phyloP scores from a whole-genome alignment of 192 early-diverging fungal genomes.

The Coemansia sp. region DNA sequence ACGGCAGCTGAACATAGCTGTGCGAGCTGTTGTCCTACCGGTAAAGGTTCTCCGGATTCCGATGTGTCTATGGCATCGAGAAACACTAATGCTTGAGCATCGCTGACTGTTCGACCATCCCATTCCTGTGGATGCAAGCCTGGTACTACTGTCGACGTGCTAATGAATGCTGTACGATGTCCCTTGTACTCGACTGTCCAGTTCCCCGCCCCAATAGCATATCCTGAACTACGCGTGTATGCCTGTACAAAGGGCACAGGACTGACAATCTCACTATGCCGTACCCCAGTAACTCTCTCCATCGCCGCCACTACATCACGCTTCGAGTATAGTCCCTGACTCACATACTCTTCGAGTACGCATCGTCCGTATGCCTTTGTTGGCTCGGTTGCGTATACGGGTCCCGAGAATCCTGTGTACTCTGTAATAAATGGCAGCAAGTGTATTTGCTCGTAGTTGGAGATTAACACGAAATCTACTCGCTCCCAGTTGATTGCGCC shows the following conservation, averaged over 20 bases:
- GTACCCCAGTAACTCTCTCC: slow-evolving; percentile 48
- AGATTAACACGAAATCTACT: slow-evolving; percentile 74
- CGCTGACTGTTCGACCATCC: slow-evolving; percentile 33
- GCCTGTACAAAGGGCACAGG: slow-evolving; percentile 52
- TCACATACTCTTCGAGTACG: slow-evolving; percentile 35
- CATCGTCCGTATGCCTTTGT: slow-evolving; percentile 68
- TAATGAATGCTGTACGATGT: slow-evolving; percentile 47
- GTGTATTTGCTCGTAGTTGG: slow-evolving; percentile 70
- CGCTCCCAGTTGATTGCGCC: slow-evolving; percentile 59
- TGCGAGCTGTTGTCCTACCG: slow-evolving; percentile 24
- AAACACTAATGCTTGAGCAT: slow-evolving; percentile 44
- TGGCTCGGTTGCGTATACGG: slow-evolving; percentile 77
- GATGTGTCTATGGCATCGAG: slow-evolving; percentile 32
- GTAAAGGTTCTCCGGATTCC: slow-evolving; percentile 11
- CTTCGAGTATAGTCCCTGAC: slow-evolving; percentile 27
- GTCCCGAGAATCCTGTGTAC: slow-evolving; percentile 72
- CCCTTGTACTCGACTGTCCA: slow-evolving; percentile 66
- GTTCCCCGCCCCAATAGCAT: slow-evolving; percentile 69
- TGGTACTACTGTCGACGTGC: slow-evolving; percentile 38
- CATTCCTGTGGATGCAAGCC: slow-evolving; percentile 51
- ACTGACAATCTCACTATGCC: slow-evolving; percentile 47
- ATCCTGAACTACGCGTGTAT: slow-evolving; percentile 68
- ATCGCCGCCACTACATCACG: slow-evolving; percentile 42
- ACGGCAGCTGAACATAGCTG: slow-evolving; percentile 46
- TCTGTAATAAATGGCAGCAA: slow-evolving; percentile 81